Evolutionary conservation across 805 yeast genomes (phyloP), one percentile per base, ranked within the genome.

Genomic region (Pichia pseudocactophila): DNA sequence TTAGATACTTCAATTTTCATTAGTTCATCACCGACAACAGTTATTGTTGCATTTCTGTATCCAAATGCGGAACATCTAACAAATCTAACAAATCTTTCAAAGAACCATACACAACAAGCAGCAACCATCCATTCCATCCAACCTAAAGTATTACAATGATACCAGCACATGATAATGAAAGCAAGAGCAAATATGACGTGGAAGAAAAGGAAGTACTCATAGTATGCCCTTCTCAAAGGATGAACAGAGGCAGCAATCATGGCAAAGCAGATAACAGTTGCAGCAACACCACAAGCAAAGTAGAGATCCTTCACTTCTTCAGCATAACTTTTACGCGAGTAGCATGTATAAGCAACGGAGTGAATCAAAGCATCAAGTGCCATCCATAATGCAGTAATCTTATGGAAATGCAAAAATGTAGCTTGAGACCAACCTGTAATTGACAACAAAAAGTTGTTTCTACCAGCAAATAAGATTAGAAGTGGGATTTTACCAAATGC

Each of bases 121-220:
- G 62, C 65, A 43, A 63, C 66, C 33, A 47, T 51, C 59, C 52
- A 66, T 50, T 51, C 63, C 44, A 56, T 58, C 53, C 63, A 51
- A 51, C 70, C 52, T n/a, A 51, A 57, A 53, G 26, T 39, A 38
- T 45, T 59, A 55, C 78, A 68, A 58, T 85, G 95, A 31, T 65
- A 63, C 74, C 77, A 82, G 41, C 73, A 69, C 39, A 74, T 73
- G 11, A 66, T 66, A 38, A 79, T 63, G 56, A 79, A 78, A 6
- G 69, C 45, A 6, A 68, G 58, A 4, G 78, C 87, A 36, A 81
- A 54, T 1, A 70, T 43, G 39, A 81, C 73, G 53, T 84, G 94
- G 12, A 68, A 39, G n/a, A 69, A 51, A 28, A 80, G 56, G 60
- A 84, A 80, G 8, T 67, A 43, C 53, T 85, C 94, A 59, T 85